These are phyloP conservation scores for Omphalea diandra DNA, from an alignment of 441 rosid genomes.

Conservation along the genomic window DNA sequence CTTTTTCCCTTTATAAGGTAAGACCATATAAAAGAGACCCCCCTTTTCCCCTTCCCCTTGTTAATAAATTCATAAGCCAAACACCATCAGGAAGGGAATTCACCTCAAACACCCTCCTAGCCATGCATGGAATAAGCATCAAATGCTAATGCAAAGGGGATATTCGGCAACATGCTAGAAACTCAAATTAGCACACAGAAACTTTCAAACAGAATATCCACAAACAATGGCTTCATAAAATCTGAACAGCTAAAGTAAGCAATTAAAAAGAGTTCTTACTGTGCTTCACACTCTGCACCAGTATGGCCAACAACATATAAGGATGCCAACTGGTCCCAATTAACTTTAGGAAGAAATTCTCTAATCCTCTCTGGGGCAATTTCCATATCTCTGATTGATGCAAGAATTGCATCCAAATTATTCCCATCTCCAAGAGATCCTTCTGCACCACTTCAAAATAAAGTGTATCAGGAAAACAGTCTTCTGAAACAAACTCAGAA, in stretches of 20 bases:
- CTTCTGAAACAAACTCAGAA: neutral
- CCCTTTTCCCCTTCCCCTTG: no score
- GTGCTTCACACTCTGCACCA: conserved; percentile 90
- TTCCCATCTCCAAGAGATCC: conserved; percentile 37
- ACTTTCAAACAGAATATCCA: neutral
- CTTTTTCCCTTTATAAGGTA: no score
- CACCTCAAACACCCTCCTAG: neutral
- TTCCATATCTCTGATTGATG: conserved; percentile 66
- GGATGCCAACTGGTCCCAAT: conserved; percentile 83
- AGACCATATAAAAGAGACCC: no score
- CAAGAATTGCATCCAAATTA: conserved; percentile 46
- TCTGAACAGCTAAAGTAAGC: neutral
- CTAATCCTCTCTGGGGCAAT: conserved; percentile 69
- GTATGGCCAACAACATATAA: conserved; percentile 50
- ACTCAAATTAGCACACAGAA: neutral
- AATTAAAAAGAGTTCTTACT: conserved; percentile 41
- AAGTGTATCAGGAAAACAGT: neutral
- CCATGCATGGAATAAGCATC: neutral
- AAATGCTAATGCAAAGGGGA: neutral
- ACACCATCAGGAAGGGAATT: no score
- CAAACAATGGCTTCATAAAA: conserved; percentile 2
- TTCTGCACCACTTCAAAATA: conserved; percentile 51
- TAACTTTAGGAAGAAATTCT: conserved; percentile 78
- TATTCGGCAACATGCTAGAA: neutral
- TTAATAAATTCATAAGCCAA: no score